phyloP scores from a whole-genome alignment of 2,329 filamentous ascomycete species.

The Fusarium xyrophilum region DNA sequence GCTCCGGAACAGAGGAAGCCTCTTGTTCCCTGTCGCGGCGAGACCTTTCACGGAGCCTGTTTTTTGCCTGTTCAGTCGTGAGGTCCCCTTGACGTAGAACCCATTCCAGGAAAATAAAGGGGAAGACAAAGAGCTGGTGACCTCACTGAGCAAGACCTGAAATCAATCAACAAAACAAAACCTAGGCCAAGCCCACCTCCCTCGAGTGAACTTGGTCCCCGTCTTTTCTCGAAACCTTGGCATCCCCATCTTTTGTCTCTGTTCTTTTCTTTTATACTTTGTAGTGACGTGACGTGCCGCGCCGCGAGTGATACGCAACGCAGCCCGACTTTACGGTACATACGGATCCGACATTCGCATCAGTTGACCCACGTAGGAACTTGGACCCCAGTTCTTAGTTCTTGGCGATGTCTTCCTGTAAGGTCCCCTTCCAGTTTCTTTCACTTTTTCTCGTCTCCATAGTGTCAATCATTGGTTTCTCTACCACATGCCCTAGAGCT shows the following conservation, averaged over 20 bases:
- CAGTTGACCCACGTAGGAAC: constrained; percentile 11
- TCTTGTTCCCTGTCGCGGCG: constrained; percentile 12
- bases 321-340: background rate
- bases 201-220: constrained; percentile 4
- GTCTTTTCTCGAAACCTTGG: constrained; percentile 21
- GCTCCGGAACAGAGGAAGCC: constrained; percentile 24
- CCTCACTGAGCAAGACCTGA: constrained; percentile 11
- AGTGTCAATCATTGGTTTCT: background rate
- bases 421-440: constrained; percentile 22
- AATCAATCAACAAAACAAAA: constrained; percentile 16
- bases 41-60: background rate
- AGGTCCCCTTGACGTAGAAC: constrained; percentile 18
- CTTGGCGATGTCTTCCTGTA: constrained; percentile 38
- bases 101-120: constrained; percentile 26
- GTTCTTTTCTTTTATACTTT: constrained; percentile 7
- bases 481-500: background rate
- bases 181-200: constrained; percentile 7
- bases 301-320: constrained; percentile 14
- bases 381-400: constrained; percentile 29
- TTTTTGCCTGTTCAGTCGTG: background rate
- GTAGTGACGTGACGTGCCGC: constrained; percentile 15
- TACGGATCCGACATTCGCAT: background rate
- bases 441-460: background rate
- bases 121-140: constrained; percentile 6
- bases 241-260: background rate